Evolutionary conservation across 192 early-diverging fungal species (phyloP), one percentile per base, ranked within the genome.

Genomic region (Spinellus fusiger): DNA sequence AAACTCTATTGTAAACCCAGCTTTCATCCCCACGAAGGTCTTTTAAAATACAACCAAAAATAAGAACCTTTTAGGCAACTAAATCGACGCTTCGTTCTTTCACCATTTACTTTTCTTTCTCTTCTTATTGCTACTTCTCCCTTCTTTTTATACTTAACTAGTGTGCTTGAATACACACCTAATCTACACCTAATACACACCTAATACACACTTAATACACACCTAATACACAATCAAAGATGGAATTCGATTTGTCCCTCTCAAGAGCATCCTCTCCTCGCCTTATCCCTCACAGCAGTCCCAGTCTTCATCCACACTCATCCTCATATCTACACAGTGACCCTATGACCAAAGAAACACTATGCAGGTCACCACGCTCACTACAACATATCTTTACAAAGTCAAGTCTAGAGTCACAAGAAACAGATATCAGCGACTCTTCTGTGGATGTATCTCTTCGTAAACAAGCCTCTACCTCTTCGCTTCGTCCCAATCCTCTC

Each of bases 351-450:
- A 44, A 44, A 44, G 40, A 44, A 12, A n/a, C 10, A n/a, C 4
- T 2, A 12, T 3, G 40, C 18, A 12, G 40, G 3, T 44, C 40
- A n/a, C 40, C 40, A 44, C 40, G 40, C 10, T 18, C 40, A 18
- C 40, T 44, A 3, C 15, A 18, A 44, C 40, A 18, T 2, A 44
- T 44, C 15, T 2, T 18, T n/a, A n/a, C 40, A 3, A 12, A 44
- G 3, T 5, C 40, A 18, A 44, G 18, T 44, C 4, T 18, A n/a
- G 54, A 34, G 16, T 34, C 37, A n/a, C 22, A 35, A 38, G 59
- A 61, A 26, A 26, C 59, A 49, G 59, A 61, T 25, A 61, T 61
- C 32, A 61, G 59, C 22, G 59, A 61, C 25, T 61, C 59, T 6
- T 16, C 49, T n/a, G 29, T 34, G 2, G 34, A 61, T 27, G 34